These are phyloP conservation scores for Senecio squalidus DNA, from an alignment of 140 eudicot genomes.

Conservation along the genomic window DNA sequence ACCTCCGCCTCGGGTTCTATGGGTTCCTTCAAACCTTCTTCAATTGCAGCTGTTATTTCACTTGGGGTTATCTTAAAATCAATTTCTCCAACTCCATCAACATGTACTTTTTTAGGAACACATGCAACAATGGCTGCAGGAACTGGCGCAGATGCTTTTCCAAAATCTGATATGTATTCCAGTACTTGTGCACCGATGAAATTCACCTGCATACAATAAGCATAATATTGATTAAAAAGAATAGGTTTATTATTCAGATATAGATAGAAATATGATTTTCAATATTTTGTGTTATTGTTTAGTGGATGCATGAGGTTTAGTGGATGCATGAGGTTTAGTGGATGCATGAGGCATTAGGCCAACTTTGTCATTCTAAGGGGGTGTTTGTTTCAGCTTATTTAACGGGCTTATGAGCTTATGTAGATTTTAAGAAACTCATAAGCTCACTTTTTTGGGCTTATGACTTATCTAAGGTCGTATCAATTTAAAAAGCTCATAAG, in stretches of 20 bases:
- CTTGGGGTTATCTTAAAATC: conserved; percentile 73
- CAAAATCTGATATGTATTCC: conserved; percentile 89
- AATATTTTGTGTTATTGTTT: no score
- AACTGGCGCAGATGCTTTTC: conserved; percentile 86
- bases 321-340: background rate
- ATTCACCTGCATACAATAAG: conserved; percentile 55
- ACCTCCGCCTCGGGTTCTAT: conserved; percentile 99
- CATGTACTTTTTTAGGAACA: conserved; percentile 83
- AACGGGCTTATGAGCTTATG: no score
- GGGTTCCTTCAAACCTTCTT: conserved; percentile 85
- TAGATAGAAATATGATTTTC: no score
- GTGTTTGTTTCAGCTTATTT: no score
- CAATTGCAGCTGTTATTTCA: conserved; percentile 77
- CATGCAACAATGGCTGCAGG: conserved; percentile 99
- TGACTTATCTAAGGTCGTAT: no score
- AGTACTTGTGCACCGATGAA: conserved; percentile 78
- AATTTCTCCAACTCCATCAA: conserved; percentile 82
- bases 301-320: no score
- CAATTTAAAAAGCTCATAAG: no score
- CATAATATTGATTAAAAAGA: background rate
- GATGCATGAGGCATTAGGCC: no score
- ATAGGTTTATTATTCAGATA: background rate
- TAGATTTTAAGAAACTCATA: no score
- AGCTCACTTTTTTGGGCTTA: no score
- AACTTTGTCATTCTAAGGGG: background rate